phyloP scores from a whole-genome alignment of 2,329 filamentous ascomycete genomes.

The Clonostachys sp. region DNA sequence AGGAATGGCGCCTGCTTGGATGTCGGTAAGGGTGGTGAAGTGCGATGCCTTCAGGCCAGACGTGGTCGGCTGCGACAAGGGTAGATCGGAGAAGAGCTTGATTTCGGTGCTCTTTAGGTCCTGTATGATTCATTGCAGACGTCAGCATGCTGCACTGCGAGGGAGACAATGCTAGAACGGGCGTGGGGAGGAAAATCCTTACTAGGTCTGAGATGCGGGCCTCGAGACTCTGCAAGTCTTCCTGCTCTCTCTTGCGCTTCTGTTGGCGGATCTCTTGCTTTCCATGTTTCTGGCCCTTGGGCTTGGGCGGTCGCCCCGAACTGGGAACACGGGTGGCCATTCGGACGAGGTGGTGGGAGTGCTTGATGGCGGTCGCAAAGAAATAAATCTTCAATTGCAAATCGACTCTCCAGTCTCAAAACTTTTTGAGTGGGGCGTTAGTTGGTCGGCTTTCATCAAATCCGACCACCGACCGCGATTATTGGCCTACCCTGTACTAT shows the following conservation, averaged over 20 bases:
- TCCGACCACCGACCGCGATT: no score
- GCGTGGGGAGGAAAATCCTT: conserved; percentile 6
- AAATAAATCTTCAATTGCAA: neutral
- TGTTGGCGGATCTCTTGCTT: conserved; percentile 25
- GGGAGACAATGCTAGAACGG: neutral
- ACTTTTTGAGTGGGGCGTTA: neutral
- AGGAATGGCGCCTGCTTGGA: conserved; percentile 86
- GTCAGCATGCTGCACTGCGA: neutral
- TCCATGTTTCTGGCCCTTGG: conserved; percentile 12
- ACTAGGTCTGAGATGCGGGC: conserved; percentile 25
- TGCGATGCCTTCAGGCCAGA: conserved; percentile 80
- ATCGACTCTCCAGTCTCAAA: neutral
- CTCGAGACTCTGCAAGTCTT: conserved; percentile 24
- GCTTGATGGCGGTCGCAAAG: neutral
- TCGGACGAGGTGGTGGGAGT: no score
- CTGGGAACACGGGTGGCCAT: no score
- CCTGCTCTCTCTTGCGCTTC: conserved; percentile 30
- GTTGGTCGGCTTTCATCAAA: neutral
- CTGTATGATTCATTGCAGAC: conserved; percentile 22
- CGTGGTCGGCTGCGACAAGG: conserved; percentile 76
- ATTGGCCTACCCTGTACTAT: no score
- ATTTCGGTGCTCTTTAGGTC: conserved; percentile 55
- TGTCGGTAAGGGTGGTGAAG: conserved; percentile 85
- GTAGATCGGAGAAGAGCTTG: conserved; percentile 76
- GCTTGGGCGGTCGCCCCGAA: neutral